Percentiles rank a stretch among this genome's conserved stretches.
These are phyloP conservation scores for Fragaria iinumae DNA, from an alignment of 306 rosid species.

Conservation along the genomic window DNA sequence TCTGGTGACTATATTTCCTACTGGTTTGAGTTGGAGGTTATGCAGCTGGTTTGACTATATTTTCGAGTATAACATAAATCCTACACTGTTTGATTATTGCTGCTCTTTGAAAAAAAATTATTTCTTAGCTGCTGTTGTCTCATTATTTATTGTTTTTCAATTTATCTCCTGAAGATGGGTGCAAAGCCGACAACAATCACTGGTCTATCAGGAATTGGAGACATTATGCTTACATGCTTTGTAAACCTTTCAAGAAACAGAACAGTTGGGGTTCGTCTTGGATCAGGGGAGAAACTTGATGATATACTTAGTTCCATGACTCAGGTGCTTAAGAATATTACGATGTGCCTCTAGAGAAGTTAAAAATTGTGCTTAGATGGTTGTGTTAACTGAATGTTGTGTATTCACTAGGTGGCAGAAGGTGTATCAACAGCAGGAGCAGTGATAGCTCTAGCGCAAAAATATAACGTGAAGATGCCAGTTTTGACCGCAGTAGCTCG, in stretches of 20 bases:
- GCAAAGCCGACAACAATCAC: constrained; percentile 86
- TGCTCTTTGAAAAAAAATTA: constrained; percentile 5
- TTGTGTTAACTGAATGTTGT: neutral
- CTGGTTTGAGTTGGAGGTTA: neutral
- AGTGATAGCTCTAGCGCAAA: constrained; percentile 86
- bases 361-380: neutral
- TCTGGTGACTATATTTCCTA: neutral
- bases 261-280: constrained; percentile 88
- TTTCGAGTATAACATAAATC: neutral
- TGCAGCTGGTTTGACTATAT: constrained; percentile 4
- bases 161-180: constrained; percentile 73
- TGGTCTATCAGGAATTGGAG: constrained; percentile 91
- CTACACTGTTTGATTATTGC: neutral
- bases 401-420: constrained; percentile 69
- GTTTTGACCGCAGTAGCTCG: constrained; percentile 97
- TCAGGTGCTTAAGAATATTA: constrained; percentile 53
- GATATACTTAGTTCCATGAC: constrained; percentile 74
- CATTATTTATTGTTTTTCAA: constrained; percentile 17
- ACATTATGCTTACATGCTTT: constrained; percentile 91
- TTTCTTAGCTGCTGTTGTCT: constrained; percentile 16
- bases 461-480: constrained; percentile 88
- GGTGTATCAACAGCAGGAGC: constrained; percentile 97
- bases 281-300: constrained; percentile 84
- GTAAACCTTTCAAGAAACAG: constrained; percentile 91
- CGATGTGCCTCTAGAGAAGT: neutral